A percentile compares a stretch with the other conserved stretches of the same genome.
Evolutionary conservation across 768 basidiomycete species (phyloP).

Genomic region (Lentinula sp.): DNA sequence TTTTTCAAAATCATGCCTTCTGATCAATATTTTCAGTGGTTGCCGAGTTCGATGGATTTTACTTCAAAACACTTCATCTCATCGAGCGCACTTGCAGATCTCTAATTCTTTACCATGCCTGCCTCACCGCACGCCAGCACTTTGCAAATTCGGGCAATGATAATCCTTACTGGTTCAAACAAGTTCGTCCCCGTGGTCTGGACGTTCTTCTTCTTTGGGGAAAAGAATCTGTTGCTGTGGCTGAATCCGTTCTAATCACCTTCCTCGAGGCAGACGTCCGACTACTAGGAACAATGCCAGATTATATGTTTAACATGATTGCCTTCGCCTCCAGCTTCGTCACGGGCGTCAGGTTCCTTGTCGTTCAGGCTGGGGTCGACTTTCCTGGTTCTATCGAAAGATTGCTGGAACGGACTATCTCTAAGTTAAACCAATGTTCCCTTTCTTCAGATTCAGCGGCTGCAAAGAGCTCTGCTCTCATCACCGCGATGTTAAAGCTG

Average conservation of each 20-base stretch:
- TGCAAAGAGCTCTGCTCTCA: neutral
- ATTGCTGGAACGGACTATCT: neutral
- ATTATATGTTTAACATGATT: conserved; percentile 32
- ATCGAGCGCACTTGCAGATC: neutral
- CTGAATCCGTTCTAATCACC: conserved; percentile 28
- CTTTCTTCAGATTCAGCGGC: neutral
- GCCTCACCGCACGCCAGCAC: neutral
- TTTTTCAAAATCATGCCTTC: neutral
- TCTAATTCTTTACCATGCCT: neutral
- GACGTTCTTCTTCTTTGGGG: conserved; percentile 30
- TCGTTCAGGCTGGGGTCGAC: neutral
- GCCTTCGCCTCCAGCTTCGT: conserved; percentile 27
- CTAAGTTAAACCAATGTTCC: neutral
- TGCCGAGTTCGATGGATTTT: conserved; percentile 1
- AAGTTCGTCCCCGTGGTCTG: conserved; percentile 24
- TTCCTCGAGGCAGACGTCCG: conserved; percentile 23
- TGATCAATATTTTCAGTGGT: neutral
- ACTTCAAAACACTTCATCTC: conserved; percentile 1
- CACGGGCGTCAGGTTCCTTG: neutral
- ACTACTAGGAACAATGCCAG: conserved; percentile 30
- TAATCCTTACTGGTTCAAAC: neutral
- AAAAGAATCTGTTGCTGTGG: conserved; percentile 27
- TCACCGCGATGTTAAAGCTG: neutral
- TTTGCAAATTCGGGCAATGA: neutral
- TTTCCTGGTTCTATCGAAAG: conserved; percentile 1